phyloP scores from a whole-genome alignment of 148 eudicot species.

The Hydrangea macrophylla region DNA sequence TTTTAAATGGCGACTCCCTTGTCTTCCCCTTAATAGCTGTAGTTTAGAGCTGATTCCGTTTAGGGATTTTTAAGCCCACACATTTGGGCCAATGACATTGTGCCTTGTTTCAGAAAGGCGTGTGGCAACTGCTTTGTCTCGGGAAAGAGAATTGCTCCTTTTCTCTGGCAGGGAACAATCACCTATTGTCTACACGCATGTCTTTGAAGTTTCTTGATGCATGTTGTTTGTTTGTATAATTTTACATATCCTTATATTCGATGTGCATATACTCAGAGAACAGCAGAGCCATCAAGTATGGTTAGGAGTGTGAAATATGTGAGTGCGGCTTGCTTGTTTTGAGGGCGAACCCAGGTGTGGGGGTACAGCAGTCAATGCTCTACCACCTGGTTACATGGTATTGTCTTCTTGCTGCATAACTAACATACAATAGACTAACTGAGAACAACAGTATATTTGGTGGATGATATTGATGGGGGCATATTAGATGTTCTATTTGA shows the following conservation, averaged over 20 bases:
- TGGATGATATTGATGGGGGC: neutral
- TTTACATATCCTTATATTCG: no score
- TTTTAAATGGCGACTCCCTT: no score
- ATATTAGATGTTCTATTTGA: neutral
- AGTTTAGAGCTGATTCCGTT: neutral
- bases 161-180: neutral
- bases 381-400: no score
- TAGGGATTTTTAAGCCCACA: neutral
- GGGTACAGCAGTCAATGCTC: no score
- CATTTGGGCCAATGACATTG: neutral
- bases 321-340: no score
- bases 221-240: no score
- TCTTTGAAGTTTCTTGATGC: neutral
- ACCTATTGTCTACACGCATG: neutral
- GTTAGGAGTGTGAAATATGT: no score
- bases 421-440: neutral
- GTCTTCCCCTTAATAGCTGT: neutral
- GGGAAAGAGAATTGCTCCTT: neutral
- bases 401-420: no score
- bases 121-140: neutral
- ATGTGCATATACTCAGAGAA: no score
- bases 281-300: no score
- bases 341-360: no score
- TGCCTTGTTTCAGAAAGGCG: neutral
- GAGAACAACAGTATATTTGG: neutral